Percentiles rank a stretch among this genome's conserved stretches.
phyloP scores from a whole-genome alignment of 352 stramenopile species.

The Aphanomyces cochlioides region DNA sequence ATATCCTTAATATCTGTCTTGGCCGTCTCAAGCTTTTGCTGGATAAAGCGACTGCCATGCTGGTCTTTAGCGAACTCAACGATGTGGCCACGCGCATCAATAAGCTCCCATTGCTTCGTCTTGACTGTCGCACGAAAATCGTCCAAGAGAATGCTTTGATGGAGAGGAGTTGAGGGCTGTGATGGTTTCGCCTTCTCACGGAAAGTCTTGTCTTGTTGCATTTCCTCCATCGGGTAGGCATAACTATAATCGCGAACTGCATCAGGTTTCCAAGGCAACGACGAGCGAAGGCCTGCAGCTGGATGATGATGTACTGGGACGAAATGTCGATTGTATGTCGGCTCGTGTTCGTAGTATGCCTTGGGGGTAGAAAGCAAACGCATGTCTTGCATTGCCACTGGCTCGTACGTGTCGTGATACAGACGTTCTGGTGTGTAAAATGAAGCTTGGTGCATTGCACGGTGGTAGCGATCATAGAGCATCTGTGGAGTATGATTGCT shows the following conservation, averaged over 20 bases:
- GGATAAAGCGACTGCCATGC: slow-evolving; percentile 81
- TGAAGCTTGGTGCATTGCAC: background rate
- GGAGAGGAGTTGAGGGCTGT: background rate
- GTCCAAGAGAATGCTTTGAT: slow-evolving; percentile 72
- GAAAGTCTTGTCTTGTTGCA: background rate
- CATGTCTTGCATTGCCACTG: background rate
- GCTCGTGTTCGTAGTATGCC: background rate
- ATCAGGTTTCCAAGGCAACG: background rate
- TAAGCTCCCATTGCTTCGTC: slow-evolving; percentile 77
- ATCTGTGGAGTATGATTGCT: slow-evolving; percentile 27
- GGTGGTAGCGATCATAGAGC: slow-evolving; percentile 30
- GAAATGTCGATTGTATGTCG: background rate
- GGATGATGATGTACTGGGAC: background rate
- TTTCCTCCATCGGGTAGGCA: background rate
- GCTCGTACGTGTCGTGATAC: too few species aligned
- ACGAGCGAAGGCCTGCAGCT: background rate
- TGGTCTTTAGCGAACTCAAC: slow-evolving; percentile 85
- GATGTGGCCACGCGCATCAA: slow-evolving; percentile 77
- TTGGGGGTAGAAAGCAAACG: background rate
- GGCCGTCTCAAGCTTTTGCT: slow-evolving; percentile 84
- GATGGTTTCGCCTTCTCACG: slow-evolving; percentile 8
- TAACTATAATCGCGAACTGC: background rate
- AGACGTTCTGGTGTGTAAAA: background rate
- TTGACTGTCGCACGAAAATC: slow-evolving; percentile 63
- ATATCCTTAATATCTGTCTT: slow-evolving; percentile 64